Conservation (phyloP, 176 grass and related monocot species). For the Oryza officinalis region DNA sequence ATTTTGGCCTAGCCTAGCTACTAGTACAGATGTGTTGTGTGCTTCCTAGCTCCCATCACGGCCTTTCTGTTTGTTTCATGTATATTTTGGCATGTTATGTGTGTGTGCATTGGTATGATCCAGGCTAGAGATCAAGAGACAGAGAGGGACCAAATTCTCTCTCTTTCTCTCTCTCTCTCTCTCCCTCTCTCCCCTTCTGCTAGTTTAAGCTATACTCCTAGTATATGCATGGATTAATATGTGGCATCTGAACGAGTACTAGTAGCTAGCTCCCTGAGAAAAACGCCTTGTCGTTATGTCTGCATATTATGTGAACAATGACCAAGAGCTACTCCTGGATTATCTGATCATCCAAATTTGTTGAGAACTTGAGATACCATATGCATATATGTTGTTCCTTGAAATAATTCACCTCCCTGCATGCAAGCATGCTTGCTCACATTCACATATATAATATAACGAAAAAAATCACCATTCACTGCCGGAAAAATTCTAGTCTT, state of each 20-base stretch:
- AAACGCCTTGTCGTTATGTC: not conserved
- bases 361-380: not conserved
- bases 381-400: not conserved
- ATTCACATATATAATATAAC: not conserved
- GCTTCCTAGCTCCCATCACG: constrained; percentile 5
- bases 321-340: not conserved
- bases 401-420: not conserved
- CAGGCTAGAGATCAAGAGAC: not conserved
- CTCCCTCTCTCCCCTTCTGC: not conserved
- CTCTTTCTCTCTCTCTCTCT: constrained; percentile 7
- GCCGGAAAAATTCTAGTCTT: not conserved
- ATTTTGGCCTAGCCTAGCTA: not conserved
- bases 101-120: not conserved
- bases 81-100: constrained; percentile 19
- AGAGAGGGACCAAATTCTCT: constrained; percentile 10
- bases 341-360: not conserved
- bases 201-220: not conserved
- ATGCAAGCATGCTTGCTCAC: not conserved
- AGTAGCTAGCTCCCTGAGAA: not conserved
- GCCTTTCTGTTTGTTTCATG: constrained; percentile 28
- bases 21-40: constrained; percentile 10
- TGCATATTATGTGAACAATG: not conserved
- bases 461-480: not conserved
- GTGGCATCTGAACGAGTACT: not conserved
- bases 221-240: not conserved